Base-by-base conservation (phyloP, 2,329 filamentous ascomycete genomes). In the Exserohilum rostratum region DNA sequence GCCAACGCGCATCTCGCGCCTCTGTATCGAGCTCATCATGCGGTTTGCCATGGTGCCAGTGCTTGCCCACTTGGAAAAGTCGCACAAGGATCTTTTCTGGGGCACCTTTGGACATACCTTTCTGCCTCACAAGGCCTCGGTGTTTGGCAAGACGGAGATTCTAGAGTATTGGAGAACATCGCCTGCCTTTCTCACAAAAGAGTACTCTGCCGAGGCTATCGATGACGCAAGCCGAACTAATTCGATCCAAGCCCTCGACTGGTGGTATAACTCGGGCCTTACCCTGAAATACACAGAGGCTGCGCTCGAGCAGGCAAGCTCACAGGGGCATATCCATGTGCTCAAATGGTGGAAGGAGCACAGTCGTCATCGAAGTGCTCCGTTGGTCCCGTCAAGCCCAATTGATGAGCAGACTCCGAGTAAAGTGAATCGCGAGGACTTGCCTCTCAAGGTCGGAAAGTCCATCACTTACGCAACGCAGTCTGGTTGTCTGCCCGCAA, bases 321-420 rank as follows among this genome's bases (percentile, higher is more conserved):
- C 87, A 3, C 89, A 91, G 67, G 92, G 93, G 6, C 90, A 95
- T 61, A 82, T 96, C n/a, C 79, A 86, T 6, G 91, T 97, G 0
- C 83, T 98, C 1, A 89, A 96, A 66, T 98, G 93, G 93, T 98
- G 93, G 93, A 90, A 90, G 64, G 84, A 88, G 55, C 87, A 88
- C 66, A 82, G 87, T 38, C 76, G 76, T 1, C 77, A 78, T 50
- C 72, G 77, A 5, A 59, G 58, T 13, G 66, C 72, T n/a, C 57
- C 64, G n/a, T 48, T 58, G 5, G 47, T 55, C 2, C 42, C 64
- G 1, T 54, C 62, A 2, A 44, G 53, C 2, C 57, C 62, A 2
- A 57, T 57, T 2, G 53, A 61, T 27, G 61, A 68, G 33, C 55
- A 63, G n/a, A 57, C 53, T 6, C 44, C 55, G 15, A 51, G 38